Evolutionary conservation across 495 filamentous ascomycete genomes (phyloP).

Genomic region (Aspergillus avenaceus): DNA sequence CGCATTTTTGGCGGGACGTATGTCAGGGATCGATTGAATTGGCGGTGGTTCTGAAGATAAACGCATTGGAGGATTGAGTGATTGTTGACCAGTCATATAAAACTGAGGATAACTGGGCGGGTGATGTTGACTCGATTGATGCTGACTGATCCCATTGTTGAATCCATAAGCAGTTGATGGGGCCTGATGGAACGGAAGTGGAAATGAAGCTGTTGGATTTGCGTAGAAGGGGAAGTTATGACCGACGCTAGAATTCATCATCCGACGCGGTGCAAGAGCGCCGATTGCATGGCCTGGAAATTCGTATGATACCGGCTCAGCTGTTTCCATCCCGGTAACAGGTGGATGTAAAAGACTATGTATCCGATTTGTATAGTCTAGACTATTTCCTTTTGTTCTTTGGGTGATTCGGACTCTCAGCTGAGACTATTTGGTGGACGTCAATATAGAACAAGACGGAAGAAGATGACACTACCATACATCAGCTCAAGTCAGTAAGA

Average conservation of each 20-base stretch:
- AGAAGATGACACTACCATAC: not conserved
- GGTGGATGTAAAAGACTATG: not conserved
- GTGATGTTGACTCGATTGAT: conserved; percentile 27
- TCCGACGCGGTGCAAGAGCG: conserved; percentile 33
- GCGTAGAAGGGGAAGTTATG: conserved; percentile 38
- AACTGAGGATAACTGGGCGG: conserved; percentile 29
- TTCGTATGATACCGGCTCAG: conserved; percentile 41
- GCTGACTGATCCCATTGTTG: conserved; percentile 26
- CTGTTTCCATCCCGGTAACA: conserved; percentile 33
- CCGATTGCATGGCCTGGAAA: conserved; percentile 38
- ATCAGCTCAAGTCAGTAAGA: not conserved
- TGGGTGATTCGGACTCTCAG: not conserved
- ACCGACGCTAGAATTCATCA: conserved; percentile 31
- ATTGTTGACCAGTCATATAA: conserved; percentile 27
- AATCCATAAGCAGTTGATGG: conserved; percentile 31
- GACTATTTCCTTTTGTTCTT: not conserved
- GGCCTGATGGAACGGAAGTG: conserved; percentile 36
- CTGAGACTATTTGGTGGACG: not conserved
- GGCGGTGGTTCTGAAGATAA: conserved; percentile 29
- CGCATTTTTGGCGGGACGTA: conserved; percentile 40
- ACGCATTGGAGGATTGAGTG: conserved; percentile 25
- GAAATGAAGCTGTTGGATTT: conserved; percentile 33
- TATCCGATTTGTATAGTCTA: not conserved
- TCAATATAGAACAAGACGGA: not conserved
- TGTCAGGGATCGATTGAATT: conserved; percentile 32